Conservation (phyloP, 345 rosid genomes). For the Ceriops tagal region DNA sequence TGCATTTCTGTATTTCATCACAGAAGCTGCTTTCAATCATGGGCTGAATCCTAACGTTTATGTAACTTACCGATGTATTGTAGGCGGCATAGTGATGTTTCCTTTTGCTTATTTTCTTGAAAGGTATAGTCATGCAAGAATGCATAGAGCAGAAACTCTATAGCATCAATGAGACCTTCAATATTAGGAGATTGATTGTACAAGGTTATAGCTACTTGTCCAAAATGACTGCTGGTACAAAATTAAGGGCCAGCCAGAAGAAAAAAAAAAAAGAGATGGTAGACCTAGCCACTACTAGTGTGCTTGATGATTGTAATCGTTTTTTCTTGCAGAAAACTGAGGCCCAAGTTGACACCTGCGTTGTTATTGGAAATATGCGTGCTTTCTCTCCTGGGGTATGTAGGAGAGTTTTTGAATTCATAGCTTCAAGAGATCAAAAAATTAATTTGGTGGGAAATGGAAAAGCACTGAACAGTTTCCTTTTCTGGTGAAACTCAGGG, state of each 20-base stretch:
- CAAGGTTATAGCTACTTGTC: too few species aligned
- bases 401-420: not conserved
- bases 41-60: constrained; percentile 33
- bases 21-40: constrained; percentile 29
- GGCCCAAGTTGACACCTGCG: constrained; percentile 28
- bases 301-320: not conserved
- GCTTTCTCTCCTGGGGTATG: constrained; percentile 32
- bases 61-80: constrained; percentile 24
- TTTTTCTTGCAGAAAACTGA: constrained; percentile 20
- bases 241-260: too few species aligned
- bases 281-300: too few species aligned
- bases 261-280: too few species aligned
- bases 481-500: constrained; percentile 22
- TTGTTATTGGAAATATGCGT: constrained; percentile 29
- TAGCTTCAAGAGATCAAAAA: not conserved
- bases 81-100: constrained; percentile 11
- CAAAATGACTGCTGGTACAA: too few species aligned
- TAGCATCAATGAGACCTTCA: too few species aligned
- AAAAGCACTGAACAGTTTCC: not conserved
- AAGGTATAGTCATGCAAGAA: constrained; percentile 7
- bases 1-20: constrained; percentile 20
- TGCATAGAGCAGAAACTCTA: not conserved
- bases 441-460: not conserved
- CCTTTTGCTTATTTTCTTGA: constrained; percentile 35
- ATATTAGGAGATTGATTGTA: too few species aligned